Conservation (phyloP, 1,139 yeast species). For the Pichia terricola region DNA sequence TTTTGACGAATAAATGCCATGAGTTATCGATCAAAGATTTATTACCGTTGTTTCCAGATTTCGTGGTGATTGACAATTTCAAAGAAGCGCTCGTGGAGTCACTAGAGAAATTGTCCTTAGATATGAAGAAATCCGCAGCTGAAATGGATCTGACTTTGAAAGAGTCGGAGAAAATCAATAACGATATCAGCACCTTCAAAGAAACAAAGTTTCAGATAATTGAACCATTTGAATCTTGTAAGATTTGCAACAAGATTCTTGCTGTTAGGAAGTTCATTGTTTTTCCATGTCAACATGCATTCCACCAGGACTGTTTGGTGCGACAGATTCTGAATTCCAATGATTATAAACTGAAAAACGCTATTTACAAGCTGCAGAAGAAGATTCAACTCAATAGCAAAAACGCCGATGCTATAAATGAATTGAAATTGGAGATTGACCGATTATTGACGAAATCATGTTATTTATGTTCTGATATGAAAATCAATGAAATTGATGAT, state of each 20-base stretch:
- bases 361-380: conserved; percentile 46
- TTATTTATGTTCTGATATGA: conserved; percentile 68
- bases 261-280: conserved; percentile 66
- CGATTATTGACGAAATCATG: conserved; percentile 58
- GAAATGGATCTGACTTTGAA: conserved; percentile 72
- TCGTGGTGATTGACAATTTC: conserved; percentile 70
- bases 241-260: conserved; percentile 56
- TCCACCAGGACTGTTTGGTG: conserved; percentile 81
- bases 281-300: conserved; percentile 86
- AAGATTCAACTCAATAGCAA: conserved; percentile 26
- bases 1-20: conserved; percentile 41
- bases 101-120: conserved; percentile 60
- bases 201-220: conserved; percentile 45
- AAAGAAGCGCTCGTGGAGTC: conserved; percentile 77
- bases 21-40: conserved; percentile 70
- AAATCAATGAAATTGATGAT: conserved; percentile 62
- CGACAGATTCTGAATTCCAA: conserved; percentile 50
- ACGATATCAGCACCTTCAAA: conserved; percentile 45
- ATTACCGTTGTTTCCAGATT: conserved; percentile 76
- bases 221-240: conserved; percentile 81
- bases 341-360: conserved; percentile 58
- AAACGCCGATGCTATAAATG: conserved; percentile 16
- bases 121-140: conserved; percentile 51
- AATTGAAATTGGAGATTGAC: conserved; percentile 42
- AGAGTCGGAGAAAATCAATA: conserved; percentile 53